Evolutionary conservation across 2,329 filamentous ascomycete species (phyloP).

Genomic region (Alternaria ethzedia): DNA sequence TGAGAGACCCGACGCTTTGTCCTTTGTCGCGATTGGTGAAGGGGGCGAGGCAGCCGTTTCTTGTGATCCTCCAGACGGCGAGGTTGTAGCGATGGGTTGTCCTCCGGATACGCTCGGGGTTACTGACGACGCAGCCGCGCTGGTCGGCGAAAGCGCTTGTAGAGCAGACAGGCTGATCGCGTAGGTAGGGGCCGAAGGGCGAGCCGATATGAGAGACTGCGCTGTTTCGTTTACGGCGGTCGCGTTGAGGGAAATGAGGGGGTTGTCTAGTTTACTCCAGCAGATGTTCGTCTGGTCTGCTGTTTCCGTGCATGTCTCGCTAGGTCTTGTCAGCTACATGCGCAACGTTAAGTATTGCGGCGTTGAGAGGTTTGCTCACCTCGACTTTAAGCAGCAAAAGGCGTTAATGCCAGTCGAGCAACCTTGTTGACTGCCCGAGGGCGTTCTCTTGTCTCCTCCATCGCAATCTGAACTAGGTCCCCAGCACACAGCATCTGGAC

Average conservation of each 20-base stretch:
- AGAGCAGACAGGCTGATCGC: slow-evolving; percentile 13
- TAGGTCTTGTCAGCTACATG: slow-evolving; percentile 12
- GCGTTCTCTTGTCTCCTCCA: slow-evolving; percentile 7
- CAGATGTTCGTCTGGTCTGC: slow-evolving; percentile 34
- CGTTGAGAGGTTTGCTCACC: slow-evolving; percentile 2
- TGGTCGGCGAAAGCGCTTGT: slow-evolving; percentile 3
- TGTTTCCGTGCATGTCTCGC: slow-evolving; percentile 8
- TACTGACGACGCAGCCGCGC: not conserved
- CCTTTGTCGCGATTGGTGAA: not conserved
- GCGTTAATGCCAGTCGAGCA: slow-evolving; percentile 12
- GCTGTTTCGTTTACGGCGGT: slow-evolving; percentile 24
- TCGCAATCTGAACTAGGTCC: slow-evolving; percentile 8
- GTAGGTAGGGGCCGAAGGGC: slow-evolving; percentile 17
- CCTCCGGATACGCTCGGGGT: not conserved
- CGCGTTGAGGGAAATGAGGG: slow-evolving; percentile 14
- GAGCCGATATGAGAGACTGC: slow-evolving; percentile 22
- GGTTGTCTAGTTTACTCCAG: slow-evolving; percentile 25
- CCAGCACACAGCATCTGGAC: slow-evolving; percentile 24
- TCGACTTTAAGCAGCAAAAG: slow-evolving; percentile 23
- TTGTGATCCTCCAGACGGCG: not conserved
- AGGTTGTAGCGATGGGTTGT: not conserved
- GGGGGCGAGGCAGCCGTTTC: not conserved
- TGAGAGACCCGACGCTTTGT: slow-evolving; percentile 3
- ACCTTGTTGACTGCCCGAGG: slow-evolving; percentile 10
- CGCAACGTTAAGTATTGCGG: not conserved